A percentile compares a stretch with the other conserved stretches of the same genome.
Conservation (phyloP, 345 rosid species). For the Xanthoceras sorbifolium region DNA sequence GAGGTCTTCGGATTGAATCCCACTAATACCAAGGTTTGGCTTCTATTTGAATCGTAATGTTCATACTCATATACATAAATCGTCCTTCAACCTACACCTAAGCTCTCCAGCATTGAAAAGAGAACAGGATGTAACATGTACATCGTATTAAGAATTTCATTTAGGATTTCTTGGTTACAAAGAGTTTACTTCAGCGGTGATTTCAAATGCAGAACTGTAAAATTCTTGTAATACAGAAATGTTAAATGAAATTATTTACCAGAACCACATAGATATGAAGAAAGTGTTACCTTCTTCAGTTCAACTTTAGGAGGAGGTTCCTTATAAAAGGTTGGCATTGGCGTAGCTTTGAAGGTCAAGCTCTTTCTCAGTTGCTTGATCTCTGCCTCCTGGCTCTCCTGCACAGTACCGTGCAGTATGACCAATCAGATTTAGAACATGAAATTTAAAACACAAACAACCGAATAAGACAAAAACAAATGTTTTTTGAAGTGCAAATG, state of each 20-base stretch:
- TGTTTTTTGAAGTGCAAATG: slow-evolving; percentile 8
- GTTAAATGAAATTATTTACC: slow-evolving; percentile 1
- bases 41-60: background rate
- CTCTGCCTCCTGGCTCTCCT: slow-evolving; percentile 96
- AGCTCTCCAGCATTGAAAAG: background rate
- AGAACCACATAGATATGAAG: slow-evolving; percentile 2
- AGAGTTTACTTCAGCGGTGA: background rate
- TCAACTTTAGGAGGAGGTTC: slow-evolving; percentile 94
- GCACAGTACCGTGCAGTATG: slow-evolving; percentile 24
- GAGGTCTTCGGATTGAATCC: background rate
- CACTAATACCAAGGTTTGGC: background rate
- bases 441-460: background rate
- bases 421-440: background rate
- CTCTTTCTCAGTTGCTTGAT: slow-evolving; percentile 87
- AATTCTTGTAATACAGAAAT: background rate
- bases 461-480: slow-evolving; percentile 3
- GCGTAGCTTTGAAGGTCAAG: slow-evolving; percentile 90
- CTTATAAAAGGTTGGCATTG: slow-evolving; percentile 95
- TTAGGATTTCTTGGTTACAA: background rate
- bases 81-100: background rate
- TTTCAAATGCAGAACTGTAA: slow-evolving; percentile 8
- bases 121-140: background rate
- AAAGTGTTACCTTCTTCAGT: slow-evolving; percentile 75
- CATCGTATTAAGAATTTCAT: background rate
- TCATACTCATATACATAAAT: background rate